These are phyloP conservation scores for Yamadazyma diddensiae DNA, from an alignment of 1,139 yeast genomes.

Conservation along the genomic window DNA sequence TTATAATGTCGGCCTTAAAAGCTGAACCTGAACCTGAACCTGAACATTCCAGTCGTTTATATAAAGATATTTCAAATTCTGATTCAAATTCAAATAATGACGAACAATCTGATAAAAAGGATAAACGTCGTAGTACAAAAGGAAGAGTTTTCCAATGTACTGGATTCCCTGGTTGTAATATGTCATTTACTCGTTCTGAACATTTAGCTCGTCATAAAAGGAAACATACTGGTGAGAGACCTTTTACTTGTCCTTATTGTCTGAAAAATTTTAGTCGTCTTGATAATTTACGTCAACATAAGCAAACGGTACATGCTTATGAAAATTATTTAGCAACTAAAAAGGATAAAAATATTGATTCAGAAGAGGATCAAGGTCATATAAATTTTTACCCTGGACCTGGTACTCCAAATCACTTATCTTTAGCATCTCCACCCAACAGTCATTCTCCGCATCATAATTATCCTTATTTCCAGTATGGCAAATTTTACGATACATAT, in stretches of 20 bases:
- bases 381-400: not conserved
- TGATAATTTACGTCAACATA: conserved; percentile 89
- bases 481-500: conserved; percentile 3
- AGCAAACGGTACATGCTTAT: conserved; percentile 87
- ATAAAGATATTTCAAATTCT: not conserved
- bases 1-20: not conserved
- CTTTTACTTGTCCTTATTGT: conserved; percentile 85
- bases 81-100: not conserved
- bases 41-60: conserved; percentile 2
- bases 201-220: conserved; percentile 90
- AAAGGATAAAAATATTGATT: conserved; percentile 7
- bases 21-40: conserved; percentile 2
- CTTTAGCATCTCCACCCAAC: conserved; percentile 17
- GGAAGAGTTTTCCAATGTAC: conserved; percentile 78
- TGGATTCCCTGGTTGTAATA: conserved; percentile 82
- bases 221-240: conserved; percentile 94
- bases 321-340: conserved; percentile 45
- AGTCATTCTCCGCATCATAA: conserved; percentile 17
- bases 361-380: not conserved
- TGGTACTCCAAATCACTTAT: conserved; percentile 11
- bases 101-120: conserved; percentile 1
- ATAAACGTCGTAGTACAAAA: conserved; percentile 41
- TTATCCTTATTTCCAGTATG: conserved; percentile 14
- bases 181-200: conserved; percentile 87
- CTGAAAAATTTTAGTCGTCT: conserved; percentile 75